A percentile compares a stretch with the other conserved stretches of the same genome.
phyloP scores from a whole-genome alignment of 2,329 filamentous ascomycete species.

The Curvularia sp. region DNA sequence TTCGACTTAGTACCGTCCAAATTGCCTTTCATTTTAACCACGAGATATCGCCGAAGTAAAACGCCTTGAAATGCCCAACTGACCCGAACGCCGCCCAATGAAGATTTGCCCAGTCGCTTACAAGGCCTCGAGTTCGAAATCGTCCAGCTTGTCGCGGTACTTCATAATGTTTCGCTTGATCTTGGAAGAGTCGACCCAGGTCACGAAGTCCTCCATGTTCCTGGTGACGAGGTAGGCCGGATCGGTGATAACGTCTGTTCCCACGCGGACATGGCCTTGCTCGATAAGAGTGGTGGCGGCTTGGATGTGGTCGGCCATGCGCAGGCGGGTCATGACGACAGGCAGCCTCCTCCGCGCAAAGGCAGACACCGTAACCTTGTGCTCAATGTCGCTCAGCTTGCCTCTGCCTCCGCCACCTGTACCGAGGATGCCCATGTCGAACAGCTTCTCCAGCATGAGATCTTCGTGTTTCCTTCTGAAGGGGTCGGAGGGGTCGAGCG shows the following conservation, averaged over 20 bases:
- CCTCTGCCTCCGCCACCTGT: slow-evolving; percentile 69
- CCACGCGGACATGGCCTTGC: slow-evolving; percentile 90
- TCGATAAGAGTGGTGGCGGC: slow-evolving; percentile 84
- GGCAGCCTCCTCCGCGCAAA: slow-evolving; percentile 84
- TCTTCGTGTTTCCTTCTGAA: slow-evolving; percentile 84
- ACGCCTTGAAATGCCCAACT: slow-evolving; percentile 29
- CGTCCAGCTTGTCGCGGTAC: slow-evolving; percentile 93
- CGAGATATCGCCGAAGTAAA: slow-evolving; percentile 21
- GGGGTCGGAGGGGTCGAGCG: slow-evolving; percentile 78
- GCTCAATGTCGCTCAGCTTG: slow-evolving; percentile 74
- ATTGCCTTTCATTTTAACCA: not conserved
- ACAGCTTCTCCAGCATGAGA: slow-evolving; percentile 87
- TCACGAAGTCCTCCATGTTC: slow-evolving; percentile 94
- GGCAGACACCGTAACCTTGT: slow-evolving; percentile 85
- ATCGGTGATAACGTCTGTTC: slow-evolving; percentile 88
- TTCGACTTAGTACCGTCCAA: not conserved
- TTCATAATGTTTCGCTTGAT: slow-evolving; percentile 96
- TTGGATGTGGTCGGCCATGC: slow-evolving; percentile 91
- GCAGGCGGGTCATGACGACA: slow-evolving; percentile 86
- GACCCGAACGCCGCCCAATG: slow-evolving; percentile 33
- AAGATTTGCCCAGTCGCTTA: slow-evolving; percentile 11
- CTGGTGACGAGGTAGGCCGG: slow-evolving; percentile 87
- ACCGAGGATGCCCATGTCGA: slow-evolving; percentile 87
- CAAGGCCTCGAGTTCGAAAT: slow-evolving; percentile 75
- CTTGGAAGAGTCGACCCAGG: slow-evolving; percentile 95